phyloP scores from a whole-genome alignment of 441 rosid species.

The Kokia cookei region DNA sequence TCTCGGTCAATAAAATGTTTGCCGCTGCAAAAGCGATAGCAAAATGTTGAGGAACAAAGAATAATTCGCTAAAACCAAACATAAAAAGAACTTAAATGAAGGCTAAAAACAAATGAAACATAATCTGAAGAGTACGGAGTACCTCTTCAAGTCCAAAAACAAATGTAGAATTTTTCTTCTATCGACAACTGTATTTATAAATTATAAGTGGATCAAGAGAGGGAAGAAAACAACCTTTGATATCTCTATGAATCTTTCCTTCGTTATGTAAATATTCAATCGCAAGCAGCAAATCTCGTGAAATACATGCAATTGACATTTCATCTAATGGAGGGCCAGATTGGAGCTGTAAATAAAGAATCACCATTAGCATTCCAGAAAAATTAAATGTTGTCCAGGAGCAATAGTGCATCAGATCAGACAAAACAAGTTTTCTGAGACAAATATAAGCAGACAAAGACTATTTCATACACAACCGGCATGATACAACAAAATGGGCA shows the following conservation, averaged over 20 bases:
- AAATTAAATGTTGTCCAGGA: not conserved
- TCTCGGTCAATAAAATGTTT: slow-evolving; percentile 88
- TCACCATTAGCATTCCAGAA: slow-evolving; percentile 15
- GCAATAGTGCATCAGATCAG: not conserved
- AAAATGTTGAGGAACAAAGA: slow-evolving; percentile 21
- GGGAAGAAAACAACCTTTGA: slow-evolving; percentile 58
- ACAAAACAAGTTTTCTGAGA: not conserved
- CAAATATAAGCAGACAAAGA: not conserved
- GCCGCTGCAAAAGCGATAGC: slow-evolving; percentile 69
- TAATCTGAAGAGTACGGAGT: not conserved
- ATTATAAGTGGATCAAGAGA: not conserved
- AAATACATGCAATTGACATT: slow-evolving; percentile 83
- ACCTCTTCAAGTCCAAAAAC: not conserved
- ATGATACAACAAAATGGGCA: not conserved
- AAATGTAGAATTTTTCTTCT: slow-evolving; percentile 1
- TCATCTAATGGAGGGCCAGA: slow-evolving; percentile 93
- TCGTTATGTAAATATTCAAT: slow-evolving; percentile 91
- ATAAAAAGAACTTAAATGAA: not conserved
- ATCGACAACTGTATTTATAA: not conserved
- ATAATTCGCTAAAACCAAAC: slow-evolving; percentile 6
- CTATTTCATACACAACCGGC: not conserved
- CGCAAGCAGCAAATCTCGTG: slow-evolving; percentile 95
- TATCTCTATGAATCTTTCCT: slow-evolving; percentile 98
- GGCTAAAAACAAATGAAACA: not conserved
- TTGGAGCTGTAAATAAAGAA: slow-evolving; percentile 63